phyloP scores from a whole-genome alignment of 306 rosid genomes.

The Prunus padus region DNA sequence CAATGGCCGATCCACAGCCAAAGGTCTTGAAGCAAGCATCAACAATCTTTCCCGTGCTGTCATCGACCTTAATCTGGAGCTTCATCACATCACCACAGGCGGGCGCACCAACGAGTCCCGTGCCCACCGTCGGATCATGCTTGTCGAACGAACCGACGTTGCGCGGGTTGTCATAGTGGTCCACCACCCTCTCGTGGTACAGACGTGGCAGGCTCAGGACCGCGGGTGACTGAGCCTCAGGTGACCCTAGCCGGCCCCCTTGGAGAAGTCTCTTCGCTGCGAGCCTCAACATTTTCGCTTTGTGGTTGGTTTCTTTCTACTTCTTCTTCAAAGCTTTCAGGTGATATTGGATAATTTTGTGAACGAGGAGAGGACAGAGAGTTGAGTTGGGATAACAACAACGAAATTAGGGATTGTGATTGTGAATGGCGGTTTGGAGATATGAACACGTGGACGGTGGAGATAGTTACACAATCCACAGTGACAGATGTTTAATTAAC shows the following conservation, averaged over 20 bases:
- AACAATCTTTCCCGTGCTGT: conserved; percentile 65
- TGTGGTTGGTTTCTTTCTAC: background rate
- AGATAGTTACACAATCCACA: background rate
- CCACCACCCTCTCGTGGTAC: conserved; percentile 86
- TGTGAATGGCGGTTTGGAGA: conserved; percentile 2
- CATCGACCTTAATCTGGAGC: conserved; percentile 86
- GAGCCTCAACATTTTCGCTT: conserved; percentile 51
- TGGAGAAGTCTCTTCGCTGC: conserved; percentile 47
- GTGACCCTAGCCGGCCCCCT: conserved; percentile 43
- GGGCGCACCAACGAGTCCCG: conserved; percentile 87
- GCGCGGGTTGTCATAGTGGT: conserved; percentile 81
- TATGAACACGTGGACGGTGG: conserved; percentile 21
- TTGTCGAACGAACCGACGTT: conserved; percentile 88
- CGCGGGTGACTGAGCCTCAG: conserved; percentile 27
- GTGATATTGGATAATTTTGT: conserved; percentile 4
- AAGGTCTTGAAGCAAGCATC: conserved; percentile 93
- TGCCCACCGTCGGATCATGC: conserved; percentile 72
- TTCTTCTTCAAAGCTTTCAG: background rate
- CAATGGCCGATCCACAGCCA: conserved; percentile 92
- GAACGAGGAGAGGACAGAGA: background rate
- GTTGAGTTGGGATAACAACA: background rate
- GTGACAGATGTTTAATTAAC: background rate
- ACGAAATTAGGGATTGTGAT: background rate
- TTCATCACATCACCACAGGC: conserved; percentile 97
- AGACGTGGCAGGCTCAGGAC: conserved; percentile 44